phyloP scores from a whole-genome alignment of 768 basidiomycete species.

The Coprinopsis cinerea region DNA sequence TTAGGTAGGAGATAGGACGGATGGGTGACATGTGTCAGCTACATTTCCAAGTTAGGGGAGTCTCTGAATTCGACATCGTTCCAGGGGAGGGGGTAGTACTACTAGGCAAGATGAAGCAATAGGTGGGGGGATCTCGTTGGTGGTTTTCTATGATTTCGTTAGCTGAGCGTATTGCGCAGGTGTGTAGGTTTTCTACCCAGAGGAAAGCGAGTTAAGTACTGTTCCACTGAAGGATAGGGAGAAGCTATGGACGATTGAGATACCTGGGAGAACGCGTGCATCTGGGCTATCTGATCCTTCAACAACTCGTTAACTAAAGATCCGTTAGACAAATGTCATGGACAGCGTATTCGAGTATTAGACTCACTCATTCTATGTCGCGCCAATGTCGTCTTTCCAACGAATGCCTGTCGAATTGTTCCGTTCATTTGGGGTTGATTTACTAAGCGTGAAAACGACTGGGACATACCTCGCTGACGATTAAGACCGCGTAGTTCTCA shows the following conservation, averaged over 20 bases:
- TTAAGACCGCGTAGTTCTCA: slow-evolving; percentile 64
- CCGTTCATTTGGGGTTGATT: too few relatives aligned
- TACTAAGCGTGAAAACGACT: background rate
- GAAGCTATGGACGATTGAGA: slow-evolving; percentile 9
- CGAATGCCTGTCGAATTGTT: slow-evolving; percentile 59
- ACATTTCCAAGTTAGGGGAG: too few relatives aligned
- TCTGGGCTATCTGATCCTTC: slow-evolving; percentile 67
- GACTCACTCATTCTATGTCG: slow-evolving; percentile 63
- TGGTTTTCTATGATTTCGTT: too few relatives aligned
- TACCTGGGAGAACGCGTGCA: slow-evolving; percentile 93
- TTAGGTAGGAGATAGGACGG: too few relatives aligned
- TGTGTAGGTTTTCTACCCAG: slow-evolving; percentile 17
- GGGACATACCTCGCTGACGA: slow-evolving; percentile 66
- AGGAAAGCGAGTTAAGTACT: background rate
- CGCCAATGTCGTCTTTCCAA: slow-evolving; percentile 75
- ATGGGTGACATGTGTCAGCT: too few relatives aligned
- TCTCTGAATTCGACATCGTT: too few relatives aligned
- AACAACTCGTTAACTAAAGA: slow-evolving; percentile 66
- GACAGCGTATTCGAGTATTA: background rate
- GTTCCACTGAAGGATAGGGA: background rate
- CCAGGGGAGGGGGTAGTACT: too few relatives aligned
- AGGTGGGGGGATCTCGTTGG: too few relatives aligned
- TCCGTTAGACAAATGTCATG: background rate
- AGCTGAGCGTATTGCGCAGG: slow-evolving; percentile 21
- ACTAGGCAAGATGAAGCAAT: too few relatives aligned